Evolutionary conservation across 2,329 filamentous ascomycete genomes (phyloP), one percentile per base, ranked within the genome.

Genomic region (Arthroderma sp.): DNA sequence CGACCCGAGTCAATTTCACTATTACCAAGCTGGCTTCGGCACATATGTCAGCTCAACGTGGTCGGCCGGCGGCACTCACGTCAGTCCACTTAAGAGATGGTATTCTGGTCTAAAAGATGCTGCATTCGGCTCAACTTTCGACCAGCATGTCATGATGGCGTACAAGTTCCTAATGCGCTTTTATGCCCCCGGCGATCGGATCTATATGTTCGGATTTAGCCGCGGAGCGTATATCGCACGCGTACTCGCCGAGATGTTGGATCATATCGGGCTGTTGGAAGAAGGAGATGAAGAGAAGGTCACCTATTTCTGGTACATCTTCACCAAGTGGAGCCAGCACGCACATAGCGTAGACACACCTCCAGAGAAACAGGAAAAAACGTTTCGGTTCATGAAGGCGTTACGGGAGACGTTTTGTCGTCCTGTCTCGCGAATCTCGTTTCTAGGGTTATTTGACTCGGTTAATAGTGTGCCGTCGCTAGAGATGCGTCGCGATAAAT

Each of bases 281-380:
- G 80, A 83, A 42, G 85, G 85, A 7, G 93, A 93, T 53, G 83
- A 93, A 56, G 85, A 91, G 53, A 81, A 91, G 78, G 78, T 85
- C 42, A 71, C 74, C 3, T 93, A 93, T 58, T 85, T 83, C 0
- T 91, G 85, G 84, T 87, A 66, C 51, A 64, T 62, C 4, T 66
- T 67, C 39, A 57, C 62, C 36, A 65, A 64, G 39, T 67, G 64
- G 64, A 61, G 65, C 50, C 60, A 62, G 48, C 57, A 63, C 6
- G 48, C 55, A 4, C 51, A 53, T 4, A 55, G 54, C 36, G 52
- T 50, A 0, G 54, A 59, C 9, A 54, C 59, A n/a, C 57, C 61
- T 5, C 50, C 51, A 11, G 44, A 51, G 39, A 54, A 61, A 40
- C 60, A 58, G 46, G 54, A 52, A 39, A 57, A 77, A 48, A 79